Evolutionary conservation across 352 stramenopile genomes (phyloP).

Genomic region (Phytophthora meadii): DNA sequence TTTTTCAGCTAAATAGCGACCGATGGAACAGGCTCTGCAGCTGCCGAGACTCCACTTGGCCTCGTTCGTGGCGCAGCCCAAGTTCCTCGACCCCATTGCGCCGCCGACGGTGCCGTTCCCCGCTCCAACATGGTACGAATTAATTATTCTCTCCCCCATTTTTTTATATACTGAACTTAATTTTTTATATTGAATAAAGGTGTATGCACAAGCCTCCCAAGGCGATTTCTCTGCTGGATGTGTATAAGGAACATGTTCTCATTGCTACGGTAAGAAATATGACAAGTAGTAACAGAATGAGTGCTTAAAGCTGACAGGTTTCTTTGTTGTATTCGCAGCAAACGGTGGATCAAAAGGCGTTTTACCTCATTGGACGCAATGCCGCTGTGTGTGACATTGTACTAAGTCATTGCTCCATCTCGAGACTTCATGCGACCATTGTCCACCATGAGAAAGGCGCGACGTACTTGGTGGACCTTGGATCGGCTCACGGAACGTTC

Average conservation of each 20-base stretch:
- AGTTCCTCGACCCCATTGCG: conserved; percentile 73
- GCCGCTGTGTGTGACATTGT: conserved; percentile 81
- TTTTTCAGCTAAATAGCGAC: not conserved
- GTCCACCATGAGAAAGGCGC: conserved; percentile 79
- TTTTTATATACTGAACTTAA: conserved; percentile 6
- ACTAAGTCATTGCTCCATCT: conserved; percentile 86
- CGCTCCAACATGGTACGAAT: conserved; percentile 57
- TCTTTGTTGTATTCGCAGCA: conserved; percentile 43
- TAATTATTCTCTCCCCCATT: conserved; percentile 9
- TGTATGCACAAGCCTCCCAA: conserved; percentile 61
- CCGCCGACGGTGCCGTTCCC: conserved; percentile 76
- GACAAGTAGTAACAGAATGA: too few relatives aligned
- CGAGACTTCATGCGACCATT: conserved; percentile 73
- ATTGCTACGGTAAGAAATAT: conserved; percentile 63
- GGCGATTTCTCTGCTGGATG: conserved; percentile 72
- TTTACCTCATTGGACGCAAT: conserved; percentile 83
- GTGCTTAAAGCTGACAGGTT: not conserved
- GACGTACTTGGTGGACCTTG: conserved; percentile 80
- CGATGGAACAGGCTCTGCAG: conserved; percentile 68
- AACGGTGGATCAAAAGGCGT: conserved; percentile 78
- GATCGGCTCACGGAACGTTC: conserved; percentile 82
- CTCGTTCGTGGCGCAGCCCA: conserved; percentile 53
- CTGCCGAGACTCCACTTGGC: conserved; percentile 73
- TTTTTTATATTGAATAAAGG: conserved; percentile 23
- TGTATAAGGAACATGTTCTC: conserved; percentile 85